Conservation (phyloP, 1,284 basidiomycete species). For the Puccinia horiana region DNA sequence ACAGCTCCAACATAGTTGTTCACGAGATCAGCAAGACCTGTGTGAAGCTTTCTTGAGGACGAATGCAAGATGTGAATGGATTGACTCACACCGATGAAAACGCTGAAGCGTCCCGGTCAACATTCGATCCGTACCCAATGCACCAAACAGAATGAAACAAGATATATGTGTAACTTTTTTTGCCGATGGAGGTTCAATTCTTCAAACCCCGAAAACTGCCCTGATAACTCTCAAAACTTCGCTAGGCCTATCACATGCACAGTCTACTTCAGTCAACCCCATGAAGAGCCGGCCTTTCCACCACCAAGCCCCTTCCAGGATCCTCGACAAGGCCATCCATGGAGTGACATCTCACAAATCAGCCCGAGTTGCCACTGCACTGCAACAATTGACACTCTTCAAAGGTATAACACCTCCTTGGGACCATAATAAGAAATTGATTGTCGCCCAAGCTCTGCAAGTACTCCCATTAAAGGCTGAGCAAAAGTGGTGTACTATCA, state of each 20-base stretch:
- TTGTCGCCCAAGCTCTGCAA: conserved; percentile 93
- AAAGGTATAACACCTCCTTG: conserved; percentile 98
- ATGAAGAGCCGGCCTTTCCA: conserved; percentile 99
- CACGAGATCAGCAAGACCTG: background rate
- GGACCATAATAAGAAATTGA: conserved; percentile 99
- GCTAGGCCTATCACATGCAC: conserved; percentile 99
- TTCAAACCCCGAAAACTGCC: background rate
- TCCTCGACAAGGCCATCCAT: conserved; percentile 96
- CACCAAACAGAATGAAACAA: conserved; percentile 15
- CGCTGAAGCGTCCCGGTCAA: conserved; percentile 27
- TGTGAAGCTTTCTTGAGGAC: conserved; percentile 10
- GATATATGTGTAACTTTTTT: conserved; percentile 8
- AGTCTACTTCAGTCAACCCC: conserved; percentile 98
- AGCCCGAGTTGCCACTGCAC: conserved; percentile 89
- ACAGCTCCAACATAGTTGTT: background rate
- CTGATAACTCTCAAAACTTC: conserved; percentile 66
- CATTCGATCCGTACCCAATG: conserved; percentile 1
- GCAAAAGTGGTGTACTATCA: conserved; percentile 98
- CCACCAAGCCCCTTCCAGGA: conserved; percentile 97
- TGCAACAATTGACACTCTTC: conserved; percentile 95
- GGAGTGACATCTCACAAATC: conserved; percentile 98
- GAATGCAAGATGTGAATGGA: background rate
- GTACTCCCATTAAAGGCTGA: conserved; percentile 98
- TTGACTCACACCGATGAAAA: background rate
- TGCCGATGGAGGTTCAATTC: background rate